Percentiles rank a stretch among this genome's conserved stretches.
Conservation (phyloP, 139 green algal genomes). For the Chlamydomonas schloesseri region DNA sequence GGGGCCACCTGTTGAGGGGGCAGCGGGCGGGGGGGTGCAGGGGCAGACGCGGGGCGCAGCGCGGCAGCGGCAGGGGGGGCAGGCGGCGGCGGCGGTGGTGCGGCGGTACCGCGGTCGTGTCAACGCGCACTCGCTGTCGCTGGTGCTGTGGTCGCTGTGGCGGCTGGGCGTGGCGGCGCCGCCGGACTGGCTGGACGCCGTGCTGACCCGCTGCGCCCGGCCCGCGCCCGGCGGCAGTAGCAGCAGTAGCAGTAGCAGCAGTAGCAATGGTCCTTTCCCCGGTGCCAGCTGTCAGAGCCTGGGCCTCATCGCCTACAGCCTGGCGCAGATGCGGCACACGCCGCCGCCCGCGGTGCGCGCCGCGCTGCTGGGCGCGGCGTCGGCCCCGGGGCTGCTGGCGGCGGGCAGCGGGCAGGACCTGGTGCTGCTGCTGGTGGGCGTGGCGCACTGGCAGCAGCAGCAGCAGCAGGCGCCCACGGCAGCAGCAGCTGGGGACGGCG, state of each 20-base stretch:
- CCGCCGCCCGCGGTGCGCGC: not conserved
- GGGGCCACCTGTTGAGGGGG: no score
- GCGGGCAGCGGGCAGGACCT: slow-evolving; percentile 30
- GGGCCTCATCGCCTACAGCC: slow-evolving; percentile 8
- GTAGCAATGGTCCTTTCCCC: not conserved
- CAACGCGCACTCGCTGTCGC: slow-evolving; percentile 28
- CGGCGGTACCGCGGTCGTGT: no score
- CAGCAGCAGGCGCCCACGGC: not conserved
- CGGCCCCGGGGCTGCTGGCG: slow-evolving; percentile 5
- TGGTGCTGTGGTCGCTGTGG: slow-evolving; percentile 30
- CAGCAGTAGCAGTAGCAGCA: no score
- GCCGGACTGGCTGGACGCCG: slow-evolving; percentile 1
- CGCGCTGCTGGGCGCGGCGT: slow-evolving; percentile 9
- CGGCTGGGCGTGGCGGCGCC: slow-evolving; percentile 15
- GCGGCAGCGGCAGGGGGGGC: not conserved
- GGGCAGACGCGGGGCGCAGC: no score
- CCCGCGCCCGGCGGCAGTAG: not conserved
- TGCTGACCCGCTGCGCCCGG: not conserved
- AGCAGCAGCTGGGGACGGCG: no score
- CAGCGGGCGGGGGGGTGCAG: no score
- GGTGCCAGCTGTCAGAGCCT: slow-evolving; percentile 39
- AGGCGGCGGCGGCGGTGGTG: not conserved
- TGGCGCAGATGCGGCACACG: slow-evolving; percentile 7
- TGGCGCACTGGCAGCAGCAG: slow-evolving; percentile 13
- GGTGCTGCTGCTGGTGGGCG: slow-evolving; percentile 20